Percentiles rank a stretch among this genome's conserved stretches.
phyloP scores from a whole-genome alignment of 257 asterid species.

The Solanum rostratum region DNA sequence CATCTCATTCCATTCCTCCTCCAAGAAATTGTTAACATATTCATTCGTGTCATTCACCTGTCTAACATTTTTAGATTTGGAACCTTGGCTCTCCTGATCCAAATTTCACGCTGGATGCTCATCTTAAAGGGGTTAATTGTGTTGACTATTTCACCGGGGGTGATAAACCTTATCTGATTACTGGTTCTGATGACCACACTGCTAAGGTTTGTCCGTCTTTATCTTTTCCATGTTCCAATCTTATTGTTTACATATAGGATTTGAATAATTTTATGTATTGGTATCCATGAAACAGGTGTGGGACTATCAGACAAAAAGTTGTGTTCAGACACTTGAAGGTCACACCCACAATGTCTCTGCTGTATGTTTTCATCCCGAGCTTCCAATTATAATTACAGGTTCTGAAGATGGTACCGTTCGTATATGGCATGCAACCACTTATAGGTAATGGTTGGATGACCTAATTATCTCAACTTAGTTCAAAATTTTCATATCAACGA shows the following conservation, averaged over 20 bases:
- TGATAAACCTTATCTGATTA: conserved; percentile 85
- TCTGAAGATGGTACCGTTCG: conserved; percentile 99
- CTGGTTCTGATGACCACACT: conserved; percentile 99
- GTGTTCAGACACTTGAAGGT: conserved; percentile 98
- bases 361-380: conserved; percentile 98
- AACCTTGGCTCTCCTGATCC: conserved; percentile 99
- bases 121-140: conserved; percentile 91
- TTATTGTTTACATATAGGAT: background rate
- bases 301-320: conserved; percentile 98
- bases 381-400: conserved; percentile 93
- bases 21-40: background rate
- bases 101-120: conserved; percentile 95
- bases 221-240: conserved; percentile 2
- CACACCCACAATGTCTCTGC: conserved; percentile 99
- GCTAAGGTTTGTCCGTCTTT: conserved; percentile 59
- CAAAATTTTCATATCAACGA: background rate
- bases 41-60: background rate
- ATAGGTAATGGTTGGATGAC: conserved; percentile 37
- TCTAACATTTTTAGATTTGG: conserved; percentile 57
- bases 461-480: background rate
- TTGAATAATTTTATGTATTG: background rate
- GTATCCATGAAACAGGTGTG: conserved; percentile 58
- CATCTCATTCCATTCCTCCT: background rate
- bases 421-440: conserved; percentile 97
- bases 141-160: conserved; percentile 98